Evolutionary conservation across 2,329 filamentous ascomycete genomes (phyloP).

Genomic region (Trichoderma brevicompactum): DNA sequence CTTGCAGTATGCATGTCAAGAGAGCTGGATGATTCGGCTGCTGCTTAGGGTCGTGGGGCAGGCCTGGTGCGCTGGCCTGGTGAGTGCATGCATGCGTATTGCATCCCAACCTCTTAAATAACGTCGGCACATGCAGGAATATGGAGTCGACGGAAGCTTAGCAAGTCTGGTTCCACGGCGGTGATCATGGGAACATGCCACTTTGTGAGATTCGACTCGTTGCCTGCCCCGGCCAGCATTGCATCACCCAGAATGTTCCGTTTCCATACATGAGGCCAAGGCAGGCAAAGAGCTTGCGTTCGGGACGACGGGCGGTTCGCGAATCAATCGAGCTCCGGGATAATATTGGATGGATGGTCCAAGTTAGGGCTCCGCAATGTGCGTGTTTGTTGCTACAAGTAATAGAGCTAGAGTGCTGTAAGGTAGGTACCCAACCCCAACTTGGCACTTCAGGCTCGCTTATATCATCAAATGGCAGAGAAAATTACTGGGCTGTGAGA

Average conservation of each 20-base stretch:
- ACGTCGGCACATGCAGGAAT: slow-evolving; percentile 13
- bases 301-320: neutral
- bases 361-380: too few relatives aligned
- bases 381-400: too few relatives aligned
- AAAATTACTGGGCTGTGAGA: too few relatives aligned
- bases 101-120: slow-evolving; percentile 22
- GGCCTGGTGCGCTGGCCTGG: slow-evolving; percentile 18
- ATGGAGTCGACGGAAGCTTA: neutral
- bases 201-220: neutral
- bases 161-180: too few relatives aligned
- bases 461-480: neutral
- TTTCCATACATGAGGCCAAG: neutral
- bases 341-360: neutral
- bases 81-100: slow-evolving; percentile 4
- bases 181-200: neutral
- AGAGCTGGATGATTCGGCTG: slow-evolving; percentile 24
- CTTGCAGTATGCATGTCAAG: slow-evolving; percentile 23
- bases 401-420: too few relatives aligned
- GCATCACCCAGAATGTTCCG: neutral
- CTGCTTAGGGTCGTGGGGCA: slow-evolving; percentile 19
- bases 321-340: neutral
- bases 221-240: neutral
- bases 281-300: neutral
- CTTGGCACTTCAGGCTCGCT: neutral
- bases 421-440: neutral